Evolutionary conservation across 345 rosid genomes (phyloP).

Genomic region (Draba incana): DNA sequence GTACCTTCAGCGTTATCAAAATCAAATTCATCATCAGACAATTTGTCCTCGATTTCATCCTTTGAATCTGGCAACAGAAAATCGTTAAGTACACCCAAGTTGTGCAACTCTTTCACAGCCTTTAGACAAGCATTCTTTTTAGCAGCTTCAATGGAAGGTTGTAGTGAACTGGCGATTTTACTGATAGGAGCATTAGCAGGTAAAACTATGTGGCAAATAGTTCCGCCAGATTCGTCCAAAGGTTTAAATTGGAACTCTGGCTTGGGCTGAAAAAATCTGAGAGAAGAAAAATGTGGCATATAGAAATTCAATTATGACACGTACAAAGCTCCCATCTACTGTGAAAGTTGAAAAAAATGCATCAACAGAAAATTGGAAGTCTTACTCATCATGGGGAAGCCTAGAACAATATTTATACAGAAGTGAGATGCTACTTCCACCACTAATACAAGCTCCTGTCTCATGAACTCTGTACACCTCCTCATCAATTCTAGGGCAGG

Average conservation of each 20-base stretch:
- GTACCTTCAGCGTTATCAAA: conserved; percentile 59
- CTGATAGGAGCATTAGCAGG: conserved; percentile 87
- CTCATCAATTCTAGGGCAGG: conserved; percentile 52
- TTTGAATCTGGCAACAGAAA: conserved; percentile 61
- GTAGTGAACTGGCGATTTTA: conserved; percentile 60
- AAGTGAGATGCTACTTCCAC: conserved; percentile 81
- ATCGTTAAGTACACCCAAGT: conserved; percentile 69
- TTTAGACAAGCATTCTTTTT: conserved; percentile 80
- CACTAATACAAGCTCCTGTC: conserved; percentile 77
- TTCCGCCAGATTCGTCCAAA: conserved; percentile 71
- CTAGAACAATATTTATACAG: conserved; percentile 82
- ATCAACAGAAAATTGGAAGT: conserved; percentile 33
- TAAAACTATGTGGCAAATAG: conserved; percentile 66
- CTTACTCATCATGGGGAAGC: conserved; percentile 95
- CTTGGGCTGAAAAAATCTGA: conserved; percentile 82
- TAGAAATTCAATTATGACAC: conserved; percentile 24
- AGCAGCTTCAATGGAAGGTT: conserved; percentile 71
- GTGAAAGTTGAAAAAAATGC: conserved; percentile 19
- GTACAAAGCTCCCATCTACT: conserved; percentile 12
- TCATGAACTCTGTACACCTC: conserved; percentile 65
- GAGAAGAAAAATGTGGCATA: conserved; percentile 39
- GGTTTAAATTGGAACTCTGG: conserved; percentile 63
- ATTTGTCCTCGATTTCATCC: conserved; percentile 49
- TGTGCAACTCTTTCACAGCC: conserved; percentile 83
- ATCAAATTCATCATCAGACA: conserved; percentile 42